These are phyloP conservation scores for Rhizomucor pusillus DNA, from an alignment of 371 early-diverging fungal genomes.

Conservation along the genomic window DNA sequence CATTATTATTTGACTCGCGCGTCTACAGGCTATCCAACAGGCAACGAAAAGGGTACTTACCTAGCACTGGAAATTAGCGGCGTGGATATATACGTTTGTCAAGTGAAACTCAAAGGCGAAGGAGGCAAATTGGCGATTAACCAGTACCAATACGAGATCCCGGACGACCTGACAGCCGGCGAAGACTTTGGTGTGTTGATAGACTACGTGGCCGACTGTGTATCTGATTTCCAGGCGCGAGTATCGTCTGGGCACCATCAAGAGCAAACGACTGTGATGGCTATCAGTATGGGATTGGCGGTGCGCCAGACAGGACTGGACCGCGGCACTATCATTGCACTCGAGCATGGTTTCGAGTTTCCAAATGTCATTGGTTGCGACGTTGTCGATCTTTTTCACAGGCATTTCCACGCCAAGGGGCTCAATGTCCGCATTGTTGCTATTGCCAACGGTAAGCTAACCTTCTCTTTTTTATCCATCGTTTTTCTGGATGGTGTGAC, in stretches of 20 bases:
- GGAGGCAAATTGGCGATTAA: conserved; percentile 47
- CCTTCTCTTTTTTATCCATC: too few species aligned
- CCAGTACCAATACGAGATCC: conserved; percentile 73
- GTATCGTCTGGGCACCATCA: conserved; percentile 19
- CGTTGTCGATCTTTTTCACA: conserved; percentile 37
- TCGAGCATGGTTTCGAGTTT: conserved; percentile 45
- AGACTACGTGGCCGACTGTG: conserved; percentile 48
- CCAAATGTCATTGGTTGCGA: conserved; percentile 42
- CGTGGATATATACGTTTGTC: conserved; percentile 52
- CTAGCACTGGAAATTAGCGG: conserved; percentile 93
- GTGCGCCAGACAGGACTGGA: conserved; percentile 42
- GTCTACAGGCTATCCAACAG: conserved; percentile 63
- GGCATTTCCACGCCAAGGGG: conserved; percentile 37
- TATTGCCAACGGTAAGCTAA: conserved; percentile 44
- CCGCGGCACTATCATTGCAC: conserved; percentile 34
- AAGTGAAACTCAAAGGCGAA: conserved; percentile 48
- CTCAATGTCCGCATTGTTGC: conserved; percentile 46
- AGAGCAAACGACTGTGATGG: conserved; percentile 29
- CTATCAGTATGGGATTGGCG: conserved; percentile 45
- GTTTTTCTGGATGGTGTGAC: neutral
- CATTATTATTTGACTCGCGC: neutral
- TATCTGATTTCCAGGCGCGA: conserved; percentile 38
- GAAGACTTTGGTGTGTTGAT: conserved; percentile 34
- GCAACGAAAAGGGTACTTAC: conserved; percentile 83
- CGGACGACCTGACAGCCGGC: conserved; percentile 74